Conservation (phyloP, 148 eudicot genomes). For the Euryodendron excelsum region DNA sequence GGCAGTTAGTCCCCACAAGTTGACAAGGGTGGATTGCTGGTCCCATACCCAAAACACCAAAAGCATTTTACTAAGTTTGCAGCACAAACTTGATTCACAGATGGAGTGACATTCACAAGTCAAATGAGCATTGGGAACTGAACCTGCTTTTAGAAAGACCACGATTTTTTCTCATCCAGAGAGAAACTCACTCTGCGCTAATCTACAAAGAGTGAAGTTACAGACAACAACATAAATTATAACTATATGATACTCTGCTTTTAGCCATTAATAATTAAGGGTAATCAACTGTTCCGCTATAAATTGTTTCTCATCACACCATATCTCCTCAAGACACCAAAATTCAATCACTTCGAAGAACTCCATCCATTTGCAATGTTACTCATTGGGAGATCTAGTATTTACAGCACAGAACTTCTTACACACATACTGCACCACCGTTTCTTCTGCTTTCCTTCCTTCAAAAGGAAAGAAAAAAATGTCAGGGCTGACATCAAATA, state of each 20-base stretch:
- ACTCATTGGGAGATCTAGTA: neutral
- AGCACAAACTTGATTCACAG: neutral
- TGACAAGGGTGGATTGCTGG: too few relatives aligned
- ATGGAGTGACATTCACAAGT: neutral
- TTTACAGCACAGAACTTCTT: neutral
- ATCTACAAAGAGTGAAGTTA: neutral
- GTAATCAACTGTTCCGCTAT: neutral
- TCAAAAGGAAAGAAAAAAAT: neutral
- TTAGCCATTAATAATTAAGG: neutral
- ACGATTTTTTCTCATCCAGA: neutral
- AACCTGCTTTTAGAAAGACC: neutral
- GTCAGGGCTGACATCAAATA: conserved; percentile 31
- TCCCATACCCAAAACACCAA: too few relatives aligned
- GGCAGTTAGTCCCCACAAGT: too few relatives aligned
- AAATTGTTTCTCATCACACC: neutral
- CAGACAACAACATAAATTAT: neutral
- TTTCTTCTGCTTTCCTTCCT: neutral
- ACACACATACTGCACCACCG: neutral
- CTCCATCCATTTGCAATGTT: neutral
- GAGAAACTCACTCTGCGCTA: neutral
- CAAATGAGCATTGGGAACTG: neutral
- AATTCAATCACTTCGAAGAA: conserved; percentile 1
- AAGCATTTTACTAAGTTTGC: neutral
- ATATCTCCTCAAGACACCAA: neutral
- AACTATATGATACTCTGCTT: neutral